These are phyloP conservation scores for Gossypium raimondii DNA, from an alignment of 345 rosid species.

Conservation along the genomic window DNA sequence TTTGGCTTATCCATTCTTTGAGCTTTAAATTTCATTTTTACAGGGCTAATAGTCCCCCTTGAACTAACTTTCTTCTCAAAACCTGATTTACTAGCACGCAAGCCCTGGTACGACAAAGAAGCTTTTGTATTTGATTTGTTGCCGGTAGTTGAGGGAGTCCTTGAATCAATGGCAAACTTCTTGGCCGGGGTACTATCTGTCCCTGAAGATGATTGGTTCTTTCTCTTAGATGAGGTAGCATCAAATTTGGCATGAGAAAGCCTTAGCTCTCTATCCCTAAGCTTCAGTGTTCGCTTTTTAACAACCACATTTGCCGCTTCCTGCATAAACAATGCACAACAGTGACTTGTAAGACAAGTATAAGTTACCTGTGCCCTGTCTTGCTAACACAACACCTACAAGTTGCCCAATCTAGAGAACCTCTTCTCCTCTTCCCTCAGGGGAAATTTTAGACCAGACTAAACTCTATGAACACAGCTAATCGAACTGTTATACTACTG, in stretches of 20 bases:
- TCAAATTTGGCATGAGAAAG: conserved; percentile 53
- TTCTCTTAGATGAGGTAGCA: conserved; percentile 69
- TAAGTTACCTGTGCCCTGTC: background rate
- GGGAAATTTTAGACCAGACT: background rate
- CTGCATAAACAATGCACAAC: conserved; percentile 29
- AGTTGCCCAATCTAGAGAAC: background rate
- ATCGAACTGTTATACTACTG: background rate
- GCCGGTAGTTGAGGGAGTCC: conserved; percentile 33
- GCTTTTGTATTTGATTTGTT: conserved; percentile 26
- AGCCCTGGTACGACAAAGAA: conserved; percentile 70
- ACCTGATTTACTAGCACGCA: conserved; percentile 68
- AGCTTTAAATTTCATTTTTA: conserved; percentile 33
- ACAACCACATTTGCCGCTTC: conserved; percentile 69
- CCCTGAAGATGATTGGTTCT: conserved; percentile 28
- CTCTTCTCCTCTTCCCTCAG: background rate
- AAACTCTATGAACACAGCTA: background rate
- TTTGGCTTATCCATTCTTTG: conserved; percentile 31
- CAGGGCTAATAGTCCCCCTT: conserved; percentile 27
- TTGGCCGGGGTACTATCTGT: conserved; percentile 36
- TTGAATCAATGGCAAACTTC: conserved; percentile 42
- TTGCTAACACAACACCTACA: background rate
- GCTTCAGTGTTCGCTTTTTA: conserved; percentile 60
- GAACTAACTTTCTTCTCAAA: conserved; percentile 36
- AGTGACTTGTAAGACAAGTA: background rate
- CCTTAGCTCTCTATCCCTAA: conserved; percentile 74